Evolutionary conservation across 306 rosid genomes (phyloP).

Genomic region (Medicago truncatula): DNA sequence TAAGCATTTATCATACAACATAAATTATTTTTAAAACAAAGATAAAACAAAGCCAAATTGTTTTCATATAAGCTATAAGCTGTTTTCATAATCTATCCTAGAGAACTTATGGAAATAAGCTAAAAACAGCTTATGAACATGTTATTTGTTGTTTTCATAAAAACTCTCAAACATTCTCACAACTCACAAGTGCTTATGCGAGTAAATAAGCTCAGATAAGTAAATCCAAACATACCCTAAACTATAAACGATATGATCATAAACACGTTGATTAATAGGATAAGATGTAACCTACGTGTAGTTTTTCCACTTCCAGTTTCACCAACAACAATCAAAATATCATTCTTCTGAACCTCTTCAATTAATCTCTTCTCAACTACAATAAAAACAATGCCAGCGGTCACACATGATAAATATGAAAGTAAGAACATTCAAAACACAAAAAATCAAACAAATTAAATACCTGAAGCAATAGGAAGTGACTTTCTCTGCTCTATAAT

Average conservation of each 20-base stretch:
- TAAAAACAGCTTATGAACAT: neutral
- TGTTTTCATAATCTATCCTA: neutral
- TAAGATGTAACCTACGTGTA: conserved; percentile 70
- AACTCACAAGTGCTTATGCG: neutral
- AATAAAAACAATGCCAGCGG: neutral
- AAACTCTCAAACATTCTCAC: neutral
- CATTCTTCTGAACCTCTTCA: conserved; percentile 70
- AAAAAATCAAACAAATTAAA: neutral
- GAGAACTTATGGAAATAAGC: neutral
- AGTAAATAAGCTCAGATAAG: neutral
- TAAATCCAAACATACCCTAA: neutral
- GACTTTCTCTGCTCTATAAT: conserved; percentile 75
- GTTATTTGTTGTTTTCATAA: neutral
- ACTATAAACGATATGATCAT: neutral
- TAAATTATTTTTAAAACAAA: neutral
- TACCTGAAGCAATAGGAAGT: conserved; percentile 88
- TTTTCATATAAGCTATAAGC: neutral
- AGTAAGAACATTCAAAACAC: neutral
- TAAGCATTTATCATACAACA: neutral
- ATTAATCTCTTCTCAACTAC: conserved; percentile 75
- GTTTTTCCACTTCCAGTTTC: conserved; percentile 99
- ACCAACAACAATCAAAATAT: conserved; percentile 84
- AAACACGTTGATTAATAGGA: conserved; percentile 10
- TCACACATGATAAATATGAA: conserved; percentile 20
- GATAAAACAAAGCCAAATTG: neutral